phyloP scores from a whole-genome alignment of 2,329 filamentous ascomycete genomes.

The Microdochium paspali region DNA sequence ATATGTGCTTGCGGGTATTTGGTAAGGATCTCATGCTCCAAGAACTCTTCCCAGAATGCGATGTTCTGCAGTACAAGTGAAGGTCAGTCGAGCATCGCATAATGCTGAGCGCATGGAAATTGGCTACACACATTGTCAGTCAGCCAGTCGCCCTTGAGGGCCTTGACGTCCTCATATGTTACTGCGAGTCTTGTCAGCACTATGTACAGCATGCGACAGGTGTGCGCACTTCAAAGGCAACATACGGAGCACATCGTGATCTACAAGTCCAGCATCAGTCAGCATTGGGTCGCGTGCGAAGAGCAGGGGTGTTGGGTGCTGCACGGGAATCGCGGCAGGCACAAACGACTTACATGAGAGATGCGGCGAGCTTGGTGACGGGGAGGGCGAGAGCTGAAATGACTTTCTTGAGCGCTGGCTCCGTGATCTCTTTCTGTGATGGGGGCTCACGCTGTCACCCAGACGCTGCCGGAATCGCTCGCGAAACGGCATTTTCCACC shows the following conservation, averaged over 20 bases:
- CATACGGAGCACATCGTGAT: slow-evolving; percentile 27
- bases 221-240: background rate
- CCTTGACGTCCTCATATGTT: slow-evolving; percentile 80
- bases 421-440: slow-evolving; percentile 6
- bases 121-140: slow-evolving; percentile 80
- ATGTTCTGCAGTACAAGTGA: slow-evolving; percentile 57
- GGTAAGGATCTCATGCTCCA: slow-evolving; percentile 80
- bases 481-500: slow-evolving; percentile 17
- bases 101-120: background rate
- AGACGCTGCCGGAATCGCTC: slow-evolving; percentile 18
- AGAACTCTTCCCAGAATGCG: slow-evolving; percentile 94
- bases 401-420: slow-evolving; percentile 14
- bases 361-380: slow-evolving; percentile 29
- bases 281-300: background rate
- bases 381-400: slow-evolving; percentile 19
- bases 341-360: slow-evolving; percentile 30
- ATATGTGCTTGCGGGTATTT: slow-evolving; percentile 79
- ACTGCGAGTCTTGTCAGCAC: slow-evolving; percentile 39
- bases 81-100: slow-evolving; percentile 9
- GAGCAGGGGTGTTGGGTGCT: background rate
- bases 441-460: slow-evolving; percentile 21
- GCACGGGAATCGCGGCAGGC: background rate
- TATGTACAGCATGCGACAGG: background rate
- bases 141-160: slow-evolving; percentile 86
- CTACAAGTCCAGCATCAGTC: slow-evolving; percentile 15